Conservation (phyloP, 306 rosid genomes). For the Pueraria montana region DNA sequence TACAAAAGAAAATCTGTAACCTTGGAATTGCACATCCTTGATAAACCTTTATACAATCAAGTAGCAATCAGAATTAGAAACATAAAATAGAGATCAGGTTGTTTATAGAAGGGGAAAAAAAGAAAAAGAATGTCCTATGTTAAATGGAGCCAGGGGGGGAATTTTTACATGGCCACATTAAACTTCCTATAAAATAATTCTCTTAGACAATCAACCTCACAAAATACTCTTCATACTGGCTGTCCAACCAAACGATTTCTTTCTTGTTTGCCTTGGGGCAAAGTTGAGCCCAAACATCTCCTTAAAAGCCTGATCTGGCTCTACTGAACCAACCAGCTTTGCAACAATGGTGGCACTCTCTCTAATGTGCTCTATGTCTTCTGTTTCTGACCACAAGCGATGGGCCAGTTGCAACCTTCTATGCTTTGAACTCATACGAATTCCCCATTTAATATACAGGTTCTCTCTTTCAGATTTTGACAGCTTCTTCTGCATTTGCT, state of each 20-base stretch:
- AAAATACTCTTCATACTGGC: constrained; percentile 56
- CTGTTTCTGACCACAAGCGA: constrained; percentile 70
- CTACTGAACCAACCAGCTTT: constrained; percentile 74
- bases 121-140: constrained; percentile 41
- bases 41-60: constrained; percentile 55
- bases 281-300: constrained; percentile 98
- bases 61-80: constrained; percentile 33
- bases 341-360: constrained; percentile 81
- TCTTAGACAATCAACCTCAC: constrained; percentile 41
- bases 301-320: constrained; percentile 89
- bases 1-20: constrained; percentile 22
- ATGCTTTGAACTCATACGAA: constrained; percentile 64
- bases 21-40: constrained; percentile 19
- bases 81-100: constrained; percentile 25
- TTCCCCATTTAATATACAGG: constrained; percentile 78
- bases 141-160: constrained; percentile 42
- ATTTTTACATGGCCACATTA: constrained; percentile 42
- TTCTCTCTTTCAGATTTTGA: constrained; percentile 73
- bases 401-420: constrained; percentile 79
- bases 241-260: constrained; percentile 63
- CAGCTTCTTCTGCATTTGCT: constrained; percentile 71
- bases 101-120: neutral
- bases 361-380: constrained; percentile 62
- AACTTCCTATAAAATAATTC: constrained; percentile 38
- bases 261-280: constrained; percentile 56